Evolutionary conservation across 352 stramenopile species (phyloP), one percentile per base, ranked within the genome.

Genomic region (Pythium dissimile): DNA sequence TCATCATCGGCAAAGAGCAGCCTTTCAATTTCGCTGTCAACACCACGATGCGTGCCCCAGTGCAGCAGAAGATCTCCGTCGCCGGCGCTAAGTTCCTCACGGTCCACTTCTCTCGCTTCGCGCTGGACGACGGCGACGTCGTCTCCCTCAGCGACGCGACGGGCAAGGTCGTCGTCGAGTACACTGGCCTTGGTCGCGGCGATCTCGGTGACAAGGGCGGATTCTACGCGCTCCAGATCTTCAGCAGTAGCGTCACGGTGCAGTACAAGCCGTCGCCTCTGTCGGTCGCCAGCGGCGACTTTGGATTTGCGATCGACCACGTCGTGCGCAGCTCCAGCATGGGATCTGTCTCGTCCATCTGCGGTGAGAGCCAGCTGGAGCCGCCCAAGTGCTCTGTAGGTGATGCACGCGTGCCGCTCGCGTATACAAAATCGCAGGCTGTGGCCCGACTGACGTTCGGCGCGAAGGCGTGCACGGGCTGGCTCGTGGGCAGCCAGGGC

Each of bases 81-180:
- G 18, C 48, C 10, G 64, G 59, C 24, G 61, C 73, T 23, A 55
- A 68, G 37, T 84, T 79, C 54, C 28, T 84, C 37, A 71, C 63
- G 0, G 46, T 84, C 16, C 73, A 80, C 37, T 84, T 84, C 31
- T 51, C 59, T 6, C 37, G 61, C 0, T 78, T 84, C 34, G 18
- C 65, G n/a, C 47, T 84, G 42, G 30, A 66, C 5, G 26, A 62
- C 5, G 68, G 71, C 10, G 71, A 76, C 34, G 15, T 53, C 18
- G 49, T 81, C 31, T 58, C 54, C 21, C 34, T 81, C 13, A 55
- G 51, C 24, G 62, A 64, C n/a, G 39, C 53, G 0, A 54, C 66
- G 18, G 63, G 62, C 31, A 26, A 55, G 12, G 56, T 60, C 0
- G 28, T 53, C 0, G 64, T 61, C 47, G 54, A 60, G 34, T 80